Base-by-base conservation (phyloP, 495 filamentous ascomycete species). In the Margaritispora aquatica region DNA sequence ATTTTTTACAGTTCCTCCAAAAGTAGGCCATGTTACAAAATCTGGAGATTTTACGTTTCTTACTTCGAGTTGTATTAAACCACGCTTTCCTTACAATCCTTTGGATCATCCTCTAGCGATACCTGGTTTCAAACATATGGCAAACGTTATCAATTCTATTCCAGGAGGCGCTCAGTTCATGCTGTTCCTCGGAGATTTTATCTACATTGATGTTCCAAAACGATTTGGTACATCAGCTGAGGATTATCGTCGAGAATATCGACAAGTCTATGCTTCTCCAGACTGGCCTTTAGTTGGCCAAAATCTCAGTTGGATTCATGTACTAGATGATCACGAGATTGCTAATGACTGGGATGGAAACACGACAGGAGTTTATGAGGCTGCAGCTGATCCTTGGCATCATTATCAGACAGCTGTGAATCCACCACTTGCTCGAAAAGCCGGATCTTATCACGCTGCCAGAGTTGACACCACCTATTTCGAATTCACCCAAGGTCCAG, bases 181-280 rank as follows among this genome's bases (percentile, higher is more conserved):
- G 92, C 80, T 98, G 23, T 98, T 98, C 77, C 83, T 98, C 0
- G 94, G 93, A n/a, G 94, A 98, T 68, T 98, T 97, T 70, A 96
- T 98, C 69, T 98, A 98, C 69, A 86, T 95, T 61, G 94, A 98
- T 59, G 90, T 97, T 0, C 94, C 94, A 0, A 77, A 81, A 26
- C 84, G 86, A 34, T 87, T 90, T 63, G 92, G 90, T 13, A 84
- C 77, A 20, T 77, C 81, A 2, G 74, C 80, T 10, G 84, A 88
- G 48, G 84, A 86, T 66, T 97, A 97, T 72, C 85, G 94, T 31
- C 80, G 87, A 61, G 90, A 96, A 69, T 98, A 98, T 70, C 86
- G 93, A 23, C 89, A 93, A 63, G 82, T 96, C 27, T 98, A 98
- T 68, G 84, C 89, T 1, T 96, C 92, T 5, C 94, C 94, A 0